Evolutionary conservation across 1,139 yeast genomes (phyloP).

Genomic region (Fermentozyma sake): DNA sequence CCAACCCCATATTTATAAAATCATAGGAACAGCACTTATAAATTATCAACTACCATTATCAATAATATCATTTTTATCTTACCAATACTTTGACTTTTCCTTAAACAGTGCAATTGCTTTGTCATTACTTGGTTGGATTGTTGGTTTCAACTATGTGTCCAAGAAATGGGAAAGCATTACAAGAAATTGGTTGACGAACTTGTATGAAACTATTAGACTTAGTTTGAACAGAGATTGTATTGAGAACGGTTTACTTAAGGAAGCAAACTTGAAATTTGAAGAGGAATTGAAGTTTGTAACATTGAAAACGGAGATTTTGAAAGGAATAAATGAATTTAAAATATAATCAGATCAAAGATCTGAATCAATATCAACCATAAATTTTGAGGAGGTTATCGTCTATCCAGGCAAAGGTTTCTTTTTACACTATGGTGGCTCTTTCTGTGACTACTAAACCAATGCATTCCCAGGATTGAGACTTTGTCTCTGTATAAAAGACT

Average conservation of each 20-base stretch:
- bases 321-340: slow-evolving; percentile 6
- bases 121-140: slow-evolving; percentile 36
- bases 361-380: too few relatives aligned
- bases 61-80: slow-evolving; percentile 27
- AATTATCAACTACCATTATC: slow-evolving; percentile 40
- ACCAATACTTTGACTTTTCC: slow-evolving; percentile 32
- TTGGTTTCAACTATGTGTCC: slow-evolving; percentile 43
- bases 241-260: slow-evolving; percentile 35
- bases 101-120: slow-evolving; percentile 33
- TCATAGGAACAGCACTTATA: slow-evolving; percentile 27
- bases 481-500: too few relatives aligned
- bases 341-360: too few relatives aligned
- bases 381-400: too few relatives aligned
- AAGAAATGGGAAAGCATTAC: slow-evolving; percentile 33
- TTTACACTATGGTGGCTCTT: too few relatives aligned
- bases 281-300: neutral
- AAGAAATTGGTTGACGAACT: slow-evolving; percentile 22
- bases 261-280: slow-evolving; percentile 22
- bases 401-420: too few relatives aligned
- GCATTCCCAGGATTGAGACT: too few relatives aligned
- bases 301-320: slow-evolving; percentile 16
- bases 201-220: slow-evolving; percentile 34
- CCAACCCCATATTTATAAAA: slow-evolving; percentile 35
- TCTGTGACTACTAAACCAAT: too few relatives aligned
- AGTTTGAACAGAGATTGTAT: slow-evolving; percentile 35